phyloP scores from a whole-genome alignment of 345 rosid species.

The Eutrema heterophyllum region DNA sequence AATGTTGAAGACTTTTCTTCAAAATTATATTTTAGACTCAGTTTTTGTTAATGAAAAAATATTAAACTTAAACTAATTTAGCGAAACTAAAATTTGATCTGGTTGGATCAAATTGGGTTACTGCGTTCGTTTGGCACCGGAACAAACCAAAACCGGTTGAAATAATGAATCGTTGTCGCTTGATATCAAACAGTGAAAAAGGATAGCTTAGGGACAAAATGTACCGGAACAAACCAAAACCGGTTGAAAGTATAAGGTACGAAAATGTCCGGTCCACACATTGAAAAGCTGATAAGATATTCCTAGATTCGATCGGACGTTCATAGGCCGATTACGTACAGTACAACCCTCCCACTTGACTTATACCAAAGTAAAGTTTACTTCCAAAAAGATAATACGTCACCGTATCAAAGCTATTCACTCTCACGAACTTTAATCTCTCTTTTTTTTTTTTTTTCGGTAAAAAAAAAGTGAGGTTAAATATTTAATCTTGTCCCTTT shows the following conservation, averaged over 20 bases:
- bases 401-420: neutral
- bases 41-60: neutral
- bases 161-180: too few relatives aligned
- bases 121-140: neutral
- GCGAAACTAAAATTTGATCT: neutral
- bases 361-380: neutral
- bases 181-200: neutral
- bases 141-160: too few relatives aligned
- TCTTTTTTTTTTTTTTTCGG: neutral
- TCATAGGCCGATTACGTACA: neutral
- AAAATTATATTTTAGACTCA: neutral
- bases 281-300: slow-evolving; percentile 14
- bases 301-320: slow-evolving; percentile 12
- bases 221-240: neutral
- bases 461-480: too few relatives aligned
- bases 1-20: neutral
- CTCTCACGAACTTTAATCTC: neutral
- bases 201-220: neutral
- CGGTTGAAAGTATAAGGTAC: neutral
- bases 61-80: neutral
- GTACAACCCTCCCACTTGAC: slow-evolving; percentile 14
- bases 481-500: too few relatives aligned
- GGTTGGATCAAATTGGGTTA: neutral
- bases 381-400: neutral
- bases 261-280: neutral